Base-by-base conservation (phyloP, 345 rosid genomes). In the Eutrema japonicum region DNA sequence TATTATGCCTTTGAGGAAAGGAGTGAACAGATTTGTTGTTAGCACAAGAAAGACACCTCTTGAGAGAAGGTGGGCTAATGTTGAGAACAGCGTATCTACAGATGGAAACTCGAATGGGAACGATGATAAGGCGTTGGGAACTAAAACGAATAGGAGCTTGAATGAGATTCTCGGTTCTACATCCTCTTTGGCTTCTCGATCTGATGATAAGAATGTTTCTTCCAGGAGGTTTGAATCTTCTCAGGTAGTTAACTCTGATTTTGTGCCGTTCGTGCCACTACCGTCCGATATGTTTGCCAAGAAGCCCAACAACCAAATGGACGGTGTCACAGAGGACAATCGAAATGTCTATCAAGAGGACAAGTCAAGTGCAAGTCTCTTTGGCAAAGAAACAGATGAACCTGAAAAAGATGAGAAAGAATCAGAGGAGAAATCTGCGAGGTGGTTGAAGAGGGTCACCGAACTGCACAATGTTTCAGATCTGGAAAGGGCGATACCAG, bases 1-100 rank as follows among this genome's bases (percentile, higher is more conserved):
- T 62, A 88, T 92, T 63, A 92, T 88, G 96, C 99, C 96, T 16
- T 82, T 90, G 83, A 86, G 97, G 75, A 90, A 87, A 85, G 98
- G 96, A 36, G 96, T 90, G n/a, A 92, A 94, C 62, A 87, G 96
- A 82, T 94, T 77, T 78, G 95, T 94, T 49, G 95, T 91, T 66
- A 88, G 85, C 84, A 88, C 87, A n/a, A 86, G 93, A 82, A 91
- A 89, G 79, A 82, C 95, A n/a, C 98, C 97, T 16, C 77, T 83
- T 51, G 98, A 88, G 83, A 86, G 95, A 82, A 88, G 95, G 83
- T 69, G 88, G 77, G 79, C 79, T 32, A 75, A 82, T 62, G 55
- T 85, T 73, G 88, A 84, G 78, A 52, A 60, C 68, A 60, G 56
- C 35, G 54, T 67, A 38, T 47, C 26, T 38, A n/a, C 61, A 22